phyloP scores from a whole-genome alignment of 108 stramenopile species.

The Nitzschia palea region DNA sequence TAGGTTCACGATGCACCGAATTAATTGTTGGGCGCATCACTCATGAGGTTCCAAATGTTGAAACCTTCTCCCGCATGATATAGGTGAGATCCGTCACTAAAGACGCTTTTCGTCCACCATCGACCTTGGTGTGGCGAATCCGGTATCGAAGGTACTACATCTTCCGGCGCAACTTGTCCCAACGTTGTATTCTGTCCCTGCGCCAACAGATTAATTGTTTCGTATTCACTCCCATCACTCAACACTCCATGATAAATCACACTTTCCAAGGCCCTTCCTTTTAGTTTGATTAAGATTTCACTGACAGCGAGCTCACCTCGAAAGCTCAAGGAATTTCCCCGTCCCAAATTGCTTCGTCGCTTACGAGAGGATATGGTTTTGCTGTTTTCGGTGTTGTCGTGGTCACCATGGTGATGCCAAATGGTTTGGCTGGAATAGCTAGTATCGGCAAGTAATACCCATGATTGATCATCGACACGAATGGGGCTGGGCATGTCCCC shows the following conservation, averaged over 20 bases:
- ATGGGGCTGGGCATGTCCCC: slow-evolving; percentile 83
- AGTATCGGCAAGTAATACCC: slow-evolving; percentile 73
- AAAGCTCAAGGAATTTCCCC: slow-evolving; percentile 45
- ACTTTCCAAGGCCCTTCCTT: slow-evolving; percentile 19
- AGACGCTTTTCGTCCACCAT: slow-evolving; percentile 60
- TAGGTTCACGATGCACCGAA: too few relatives aligned
- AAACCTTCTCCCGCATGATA: slow-evolving; percentile 65
- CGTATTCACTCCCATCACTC: slow-evolving; percentile 66
- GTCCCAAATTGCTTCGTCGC: slow-evolving; percentile 35
- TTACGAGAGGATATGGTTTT: background rate
- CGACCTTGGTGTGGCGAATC: slow-evolving; percentile 39
- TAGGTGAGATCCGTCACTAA: slow-evolving; percentile 43
- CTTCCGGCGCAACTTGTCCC: slow-evolving; percentile 14
- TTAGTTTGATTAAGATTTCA: slow-evolving; percentile 58
- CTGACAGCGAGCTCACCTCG: slow-evolving; percentile 47
- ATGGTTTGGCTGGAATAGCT: slow-evolving; percentile 77
- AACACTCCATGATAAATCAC: slow-evolving; percentile 61
- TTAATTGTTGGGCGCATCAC: background rate
- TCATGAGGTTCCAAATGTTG: slow-evolving; percentile 55
- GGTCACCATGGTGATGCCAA: slow-evolving; percentile 29
- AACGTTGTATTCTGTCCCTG: slow-evolving; percentile 4
- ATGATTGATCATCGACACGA: slow-evolving; percentile 36
- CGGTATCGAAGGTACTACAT: slow-evolving; percentile 8
- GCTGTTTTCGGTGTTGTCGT: slow-evolving; percentile 26
- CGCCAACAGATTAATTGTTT: slow-evolving; percentile 46